A percentile compares a stretch with the other conserved stretches of the same genome.
These are phyloP conservation scores for Linnemannia hyalina DNA, from an alignment of 192 early-diverging fungal species.

Conservation along the genomic window DNA sequence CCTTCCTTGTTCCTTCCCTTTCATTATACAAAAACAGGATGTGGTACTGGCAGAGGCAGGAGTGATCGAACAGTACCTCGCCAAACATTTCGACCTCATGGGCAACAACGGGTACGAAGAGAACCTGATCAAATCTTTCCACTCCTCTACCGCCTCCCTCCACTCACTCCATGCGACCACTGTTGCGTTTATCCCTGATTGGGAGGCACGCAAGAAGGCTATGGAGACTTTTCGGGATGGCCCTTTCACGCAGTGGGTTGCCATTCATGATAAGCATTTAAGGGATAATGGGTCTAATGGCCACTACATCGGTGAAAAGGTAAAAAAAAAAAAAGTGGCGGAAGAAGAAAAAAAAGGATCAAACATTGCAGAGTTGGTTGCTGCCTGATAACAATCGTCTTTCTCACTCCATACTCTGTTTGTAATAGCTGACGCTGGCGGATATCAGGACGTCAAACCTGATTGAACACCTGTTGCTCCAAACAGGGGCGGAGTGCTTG, in stretches of 20 bases:
- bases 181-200: background rate
- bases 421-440: background rate
- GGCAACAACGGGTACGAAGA: constrained; percentile 27
- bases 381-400: background rate
- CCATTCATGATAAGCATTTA: constrained; percentile 26
- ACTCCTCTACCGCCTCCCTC: constrained; percentile 26
- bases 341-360: no score
- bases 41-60: constrained; percentile 7
- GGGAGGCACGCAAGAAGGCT: constrained; percentile 16
- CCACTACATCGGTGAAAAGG: constrained; percentile 31
- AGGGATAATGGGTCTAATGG: constrained; percentile 28
- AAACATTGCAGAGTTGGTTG: no score
- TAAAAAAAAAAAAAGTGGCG: background rate
- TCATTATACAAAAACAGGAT: background rate
- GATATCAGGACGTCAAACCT: background rate
- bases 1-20: background rate
- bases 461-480: background rate
- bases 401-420: background rate
- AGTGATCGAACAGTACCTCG: constrained; percentile 26
- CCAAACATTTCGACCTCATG: constrained; percentile 24
- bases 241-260: constrained; percentile 7
- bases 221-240: constrained; percentile 14
- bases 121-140: constrained; percentile 27
- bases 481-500: background rate
- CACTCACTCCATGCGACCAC: background rate